A percentile compares a stretch with the other conserved stretches of the same genome.
phyloP scores from a whole-genome alignment of 2,329 filamentous ascomycete species.

The Xylariales sp. region DNA sequence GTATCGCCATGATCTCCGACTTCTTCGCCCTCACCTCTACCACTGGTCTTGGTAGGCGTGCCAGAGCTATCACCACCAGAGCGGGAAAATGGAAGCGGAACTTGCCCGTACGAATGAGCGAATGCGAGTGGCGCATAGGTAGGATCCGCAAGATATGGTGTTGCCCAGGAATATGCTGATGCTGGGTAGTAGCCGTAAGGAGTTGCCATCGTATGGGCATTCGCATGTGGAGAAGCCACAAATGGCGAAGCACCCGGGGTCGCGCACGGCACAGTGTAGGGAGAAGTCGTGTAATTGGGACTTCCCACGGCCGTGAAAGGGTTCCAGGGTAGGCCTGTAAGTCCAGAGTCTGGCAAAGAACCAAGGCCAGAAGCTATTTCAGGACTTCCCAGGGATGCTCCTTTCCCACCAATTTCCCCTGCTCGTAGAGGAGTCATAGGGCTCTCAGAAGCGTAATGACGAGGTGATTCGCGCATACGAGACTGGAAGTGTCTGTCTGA shows the following conservation, averaged over 20 bases:
- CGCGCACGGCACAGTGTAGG: constrained; percentile 7
- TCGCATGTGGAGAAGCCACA: neutral
- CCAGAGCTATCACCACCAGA: neutral
- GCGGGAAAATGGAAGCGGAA: neutral
- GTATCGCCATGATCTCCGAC: neutral
- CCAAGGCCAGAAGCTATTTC: no score
- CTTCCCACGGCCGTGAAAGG: neutral
- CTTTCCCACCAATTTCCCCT: no score
- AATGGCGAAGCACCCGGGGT: neutral
- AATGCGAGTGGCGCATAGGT: constrained; percentile 8
- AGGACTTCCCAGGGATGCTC: no score
- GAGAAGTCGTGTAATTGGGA: constrained; percentile 7
- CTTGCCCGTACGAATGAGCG: constrained; percentile 6
- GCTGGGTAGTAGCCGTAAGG: constrained; percentile 11
- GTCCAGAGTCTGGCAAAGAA: no score
- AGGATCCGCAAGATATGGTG: constrained; percentile 21
- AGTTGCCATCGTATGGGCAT: constrained; percentile 6
- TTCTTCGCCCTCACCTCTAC: neutral
- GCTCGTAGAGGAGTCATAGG: no score
- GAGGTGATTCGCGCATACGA: no score
- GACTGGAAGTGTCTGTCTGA: neutral
- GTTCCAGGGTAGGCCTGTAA: no score
- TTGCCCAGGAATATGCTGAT: constrained; percentile 15
- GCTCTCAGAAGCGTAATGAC: no score
- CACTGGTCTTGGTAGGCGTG: constrained; percentile 1